Evolutionary conservation across 1,284 basidiomycete genomes (phyloP).

Genomic region (Pyrrhoderma noxium): DNA sequence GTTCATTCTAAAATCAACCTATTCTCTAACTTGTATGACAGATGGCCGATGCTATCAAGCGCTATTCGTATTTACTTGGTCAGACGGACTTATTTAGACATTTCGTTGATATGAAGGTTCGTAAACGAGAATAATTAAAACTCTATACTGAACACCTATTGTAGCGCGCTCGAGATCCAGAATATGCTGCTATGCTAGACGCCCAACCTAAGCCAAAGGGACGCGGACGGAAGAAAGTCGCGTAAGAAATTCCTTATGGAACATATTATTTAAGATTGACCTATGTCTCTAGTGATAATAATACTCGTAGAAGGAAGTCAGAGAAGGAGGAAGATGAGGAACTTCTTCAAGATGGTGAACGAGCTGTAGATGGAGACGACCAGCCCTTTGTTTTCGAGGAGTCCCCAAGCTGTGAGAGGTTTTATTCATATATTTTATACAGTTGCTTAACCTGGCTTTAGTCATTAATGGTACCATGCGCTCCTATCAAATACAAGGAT

Average conservation of each 20-base stretch:
- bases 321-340: slow-evolving; percentile 99
- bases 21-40: slow-evolving; percentile 27
- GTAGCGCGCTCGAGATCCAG: slow-evolving; percentile 85
- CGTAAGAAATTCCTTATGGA: slow-evolving; percentile 39
- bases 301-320: slow-evolving; percentile 83
- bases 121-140: slow-evolving; percentile 15
- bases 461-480: slow-evolving; percentile 90
- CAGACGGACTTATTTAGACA: slow-evolving; percentile 96
- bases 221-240: slow-evolving; percentile 72
- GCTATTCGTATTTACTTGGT: slow-evolving; percentile 90
- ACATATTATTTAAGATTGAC: neutral
- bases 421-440: slow-evolving; percentile 12
- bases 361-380: slow-evolving; percentile 73
- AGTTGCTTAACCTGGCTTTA: slow-evolving; percentile 27
- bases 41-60: slow-evolving; percentile 91
- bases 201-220: slow-evolving; percentile 76
- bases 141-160: slow-evolving; percentile 8
- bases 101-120: slow-evolving; percentile 89
- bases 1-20: neutral
- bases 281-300: slow-evolving; percentile 48
- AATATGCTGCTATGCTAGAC: slow-evolving; percentile 87
- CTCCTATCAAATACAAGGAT: slow-evolving; percentile 90
- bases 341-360: slow-evolving; percentile 79
- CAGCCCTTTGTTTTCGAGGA: slow-evolving; percentile 90
- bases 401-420: slow-evolving; percentile 74